Evolutionary conservation across 2,329 filamentous ascomycete genomes (phyloP).

Genomic region (Byssochlamys sp.): DNA sequence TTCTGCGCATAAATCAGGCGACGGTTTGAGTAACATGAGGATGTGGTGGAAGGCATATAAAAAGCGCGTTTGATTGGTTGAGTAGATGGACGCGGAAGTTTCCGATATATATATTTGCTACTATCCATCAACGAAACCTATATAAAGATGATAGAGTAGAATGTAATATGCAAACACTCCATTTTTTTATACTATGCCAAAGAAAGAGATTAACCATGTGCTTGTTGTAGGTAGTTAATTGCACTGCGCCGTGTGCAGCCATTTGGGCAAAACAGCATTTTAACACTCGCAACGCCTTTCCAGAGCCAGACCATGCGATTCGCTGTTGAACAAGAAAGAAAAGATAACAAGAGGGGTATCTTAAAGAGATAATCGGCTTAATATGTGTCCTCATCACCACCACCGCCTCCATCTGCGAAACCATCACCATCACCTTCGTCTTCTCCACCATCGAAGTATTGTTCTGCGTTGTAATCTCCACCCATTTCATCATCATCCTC

Average conservation of each 20-base stretch:
- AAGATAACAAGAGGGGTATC: constrained; percentile 20
- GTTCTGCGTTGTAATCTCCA: constrained; percentile 55
- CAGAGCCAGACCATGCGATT: neutral
- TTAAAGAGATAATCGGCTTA: constrained; percentile 14
- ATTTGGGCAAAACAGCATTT: neutral
- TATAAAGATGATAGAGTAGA: no score
- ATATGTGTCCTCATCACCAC: constrained; percentile 40
- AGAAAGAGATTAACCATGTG: neutral
- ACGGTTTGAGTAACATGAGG: neutral
- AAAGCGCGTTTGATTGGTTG: no score
- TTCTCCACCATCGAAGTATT: constrained; percentile 55
- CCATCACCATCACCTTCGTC: constrained; percentile 46
- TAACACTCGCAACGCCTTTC: neutral
- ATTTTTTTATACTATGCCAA: neutral
- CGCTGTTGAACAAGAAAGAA: constrained; percentile 3
- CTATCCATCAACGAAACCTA: no score
- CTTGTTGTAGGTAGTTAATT: neutral
- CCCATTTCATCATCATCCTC: constrained; percentile 51
- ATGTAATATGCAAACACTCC: neutral
- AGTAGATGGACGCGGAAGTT: no score
- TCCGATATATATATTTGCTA: no score
- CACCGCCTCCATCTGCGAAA: constrained; percentile 46
- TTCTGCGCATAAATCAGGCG: neutral
- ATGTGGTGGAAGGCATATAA: neutral
- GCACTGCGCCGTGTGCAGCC: no score